Evolutionary conservation across 148 eudicot species (phyloP).

Genomic region (Fallopia convolvulus): DNA sequence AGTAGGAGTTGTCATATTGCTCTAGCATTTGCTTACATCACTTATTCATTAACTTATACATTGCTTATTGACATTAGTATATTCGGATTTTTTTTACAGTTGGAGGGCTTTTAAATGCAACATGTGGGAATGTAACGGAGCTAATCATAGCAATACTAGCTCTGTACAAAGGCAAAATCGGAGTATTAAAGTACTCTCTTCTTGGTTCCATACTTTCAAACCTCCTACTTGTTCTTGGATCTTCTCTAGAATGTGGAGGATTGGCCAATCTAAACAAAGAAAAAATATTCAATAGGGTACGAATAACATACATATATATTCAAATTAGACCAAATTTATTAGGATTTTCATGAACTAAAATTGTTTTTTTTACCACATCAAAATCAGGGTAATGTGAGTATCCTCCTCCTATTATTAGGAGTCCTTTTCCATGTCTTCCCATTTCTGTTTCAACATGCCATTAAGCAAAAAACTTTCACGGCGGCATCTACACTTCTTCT

Average conservation of each 20-base stretch:
- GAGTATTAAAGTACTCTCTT: conserved; percentile 73
- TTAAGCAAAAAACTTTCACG: conserved; percentile 10
- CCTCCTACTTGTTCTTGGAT: conserved; percentile 70
- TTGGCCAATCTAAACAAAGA: conserved; percentile 56
- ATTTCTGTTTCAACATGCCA: conserved; percentile 29
- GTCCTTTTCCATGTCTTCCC: conserved; percentile 58
- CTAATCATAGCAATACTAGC: conserved; percentile 74
- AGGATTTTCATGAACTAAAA: neutral
- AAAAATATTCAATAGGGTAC: conserved; percentile 60
- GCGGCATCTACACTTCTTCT: conserved; percentile 34
- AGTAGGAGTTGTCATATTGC: conserved; percentile 24
- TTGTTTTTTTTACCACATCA: conserved; percentile 15
- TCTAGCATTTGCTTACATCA: neutral
- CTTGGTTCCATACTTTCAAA: conserved; percentile 74
- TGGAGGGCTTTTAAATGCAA: conserved; percentile 85
- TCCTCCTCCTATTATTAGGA: conserved; percentile 51
- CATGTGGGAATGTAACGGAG: conserved; percentile 85
- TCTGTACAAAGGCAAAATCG: conserved; percentile 49
- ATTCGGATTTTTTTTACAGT: conserved; percentile 26
- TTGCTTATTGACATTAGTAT: neutral
- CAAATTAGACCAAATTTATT: neutral
- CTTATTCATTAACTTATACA: neutral
- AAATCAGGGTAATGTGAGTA: conserved; percentile 53
- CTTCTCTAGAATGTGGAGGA: conserved; percentile 68
- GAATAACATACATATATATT: neutral